phyloP scores from a whole-genome alignment of 2,329 filamentous ascomycete genomes.

The Amesomyces nigricolor region DNA sequence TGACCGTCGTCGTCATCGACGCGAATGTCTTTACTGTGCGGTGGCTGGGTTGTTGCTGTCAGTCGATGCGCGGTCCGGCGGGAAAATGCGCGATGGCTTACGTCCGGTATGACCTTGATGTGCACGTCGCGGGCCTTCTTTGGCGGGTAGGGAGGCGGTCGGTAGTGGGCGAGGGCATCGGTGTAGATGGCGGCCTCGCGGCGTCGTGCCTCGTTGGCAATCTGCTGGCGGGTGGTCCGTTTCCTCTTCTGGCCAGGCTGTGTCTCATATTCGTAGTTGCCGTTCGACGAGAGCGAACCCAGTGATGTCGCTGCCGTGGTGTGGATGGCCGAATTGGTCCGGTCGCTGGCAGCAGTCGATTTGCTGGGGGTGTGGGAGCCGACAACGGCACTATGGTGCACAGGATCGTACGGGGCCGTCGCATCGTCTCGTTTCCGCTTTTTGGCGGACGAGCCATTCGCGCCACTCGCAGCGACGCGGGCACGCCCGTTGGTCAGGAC shows the following conservation, averaged over 20 bases:
- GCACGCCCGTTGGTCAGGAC: slow-evolving; percentile 34
- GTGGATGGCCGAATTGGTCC: slow-evolving; percentile 72
- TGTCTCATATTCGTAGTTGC: slow-evolving; percentile 60
- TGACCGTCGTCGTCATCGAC: slow-evolving; percentile 96
- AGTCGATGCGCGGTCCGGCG: neutral
- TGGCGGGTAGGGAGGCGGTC: slow-evolving; percentile 79
- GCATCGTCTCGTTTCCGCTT: slow-evolving; percentile 64
- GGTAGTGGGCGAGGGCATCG: slow-evolving; percentile 71
- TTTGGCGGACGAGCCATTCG: slow-evolving; percentile 45
- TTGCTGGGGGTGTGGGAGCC: slow-evolving; percentile 63
- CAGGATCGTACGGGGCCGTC: slow-evolving; percentile 57
- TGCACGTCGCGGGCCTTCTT: slow-evolving; percentile 81
- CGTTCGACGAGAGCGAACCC: slow-evolving; percentile 59
- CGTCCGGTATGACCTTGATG: slow-evolving; percentile 57
- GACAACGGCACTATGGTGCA: slow-evolving; percentile 65
- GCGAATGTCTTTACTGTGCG: slow-evolving; percentile 57
- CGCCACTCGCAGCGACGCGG: slow-evolving; percentile 30
- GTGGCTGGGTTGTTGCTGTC: slow-evolving; percentile 27
- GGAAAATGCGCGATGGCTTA: slow-evolving; percentile 37
- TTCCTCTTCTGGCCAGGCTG: slow-evolving; percentile 84
- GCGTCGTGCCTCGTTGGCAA: slow-evolving; percentile 75
- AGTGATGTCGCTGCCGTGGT: slow-evolving; percentile 88
- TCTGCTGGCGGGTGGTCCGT: slow-evolving; percentile 70
- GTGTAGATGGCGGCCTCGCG: slow-evolving; percentile 65
- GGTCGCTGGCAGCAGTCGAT: slow-evolving; percentile 74